Evolutionary conservation across 257 asterid genomes (phyloP).

Genomic region (Dorcoceras hygrometricum): DNA sequence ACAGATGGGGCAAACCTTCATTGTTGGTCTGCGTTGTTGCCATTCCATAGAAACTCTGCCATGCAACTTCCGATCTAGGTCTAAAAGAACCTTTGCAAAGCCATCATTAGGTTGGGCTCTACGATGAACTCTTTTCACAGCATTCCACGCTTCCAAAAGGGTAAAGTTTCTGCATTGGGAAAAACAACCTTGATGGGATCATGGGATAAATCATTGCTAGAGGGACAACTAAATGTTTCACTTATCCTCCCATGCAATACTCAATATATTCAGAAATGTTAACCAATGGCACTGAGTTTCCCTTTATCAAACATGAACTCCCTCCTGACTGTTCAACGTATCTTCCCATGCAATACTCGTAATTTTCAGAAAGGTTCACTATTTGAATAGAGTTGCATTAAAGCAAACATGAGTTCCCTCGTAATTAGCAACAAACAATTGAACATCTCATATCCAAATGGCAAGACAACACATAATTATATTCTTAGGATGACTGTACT

Average conservation of each 20-base stretch:
- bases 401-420: too few species aligned
- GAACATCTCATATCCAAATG: too few species aligned
- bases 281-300: too few species aligned
- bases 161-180: slow-evolving; percentile 60
- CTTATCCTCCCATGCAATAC: not conserved
- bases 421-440: too few species aligned
- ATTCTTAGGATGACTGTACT: too few species aligned
- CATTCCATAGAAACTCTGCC: slow-evolving; percentile 94
- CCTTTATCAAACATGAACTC: too few species aligned
- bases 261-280: not conserved
- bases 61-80: slow-evolving; percentile 65
- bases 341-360: too few species aligned
- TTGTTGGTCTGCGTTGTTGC: slow-evolving; percentile 84
- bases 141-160: slow-evolving; percentile 79
- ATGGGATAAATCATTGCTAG: not conserved
- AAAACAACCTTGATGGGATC: not conserved
- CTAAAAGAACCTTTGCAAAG: slow-evolving; percentile 79
- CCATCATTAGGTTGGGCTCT: slow-evolving; percentile 99
- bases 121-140: slow-evolving; percentile 75
- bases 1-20: slow-evolving; percentile 95
- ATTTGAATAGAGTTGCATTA: too few species aligned
- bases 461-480: too few species aligned
- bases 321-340: too few species aligned
- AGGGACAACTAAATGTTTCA: not conserved
- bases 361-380: too few species aligned